These are phyloP conservation scores for Paramecium tetraurelia DNA, from an alignment of 73 alveolate species.

Conservation along the genomic window DNA sequence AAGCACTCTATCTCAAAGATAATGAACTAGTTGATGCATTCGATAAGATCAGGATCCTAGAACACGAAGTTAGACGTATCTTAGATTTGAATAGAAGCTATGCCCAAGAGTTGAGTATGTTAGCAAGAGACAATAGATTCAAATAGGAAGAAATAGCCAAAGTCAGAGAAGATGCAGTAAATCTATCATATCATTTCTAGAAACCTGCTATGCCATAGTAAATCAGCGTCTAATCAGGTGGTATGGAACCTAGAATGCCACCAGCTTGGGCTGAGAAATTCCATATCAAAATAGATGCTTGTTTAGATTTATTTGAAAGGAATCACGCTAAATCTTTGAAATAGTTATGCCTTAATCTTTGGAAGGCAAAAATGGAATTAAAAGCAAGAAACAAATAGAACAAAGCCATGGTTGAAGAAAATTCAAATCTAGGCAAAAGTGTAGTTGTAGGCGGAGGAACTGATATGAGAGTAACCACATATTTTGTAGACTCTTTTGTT, in stretches of 20 bases:
- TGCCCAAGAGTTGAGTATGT: constrained; percentile 33
- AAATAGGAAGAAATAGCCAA: constrained; percentile 27
- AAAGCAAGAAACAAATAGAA: constrained; percentile 37
- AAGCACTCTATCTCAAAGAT: constrained; percentile 35
- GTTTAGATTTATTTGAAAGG: constrained; percentile 25
- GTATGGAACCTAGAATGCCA: constrained; percentile 30
- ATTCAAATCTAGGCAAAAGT: not conserved
- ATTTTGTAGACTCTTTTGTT: not conserved
- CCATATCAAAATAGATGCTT: constrained; percentile 9
- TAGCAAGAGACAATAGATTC: constrained; percentile 45
- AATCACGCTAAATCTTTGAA: constrained; percentile 25
- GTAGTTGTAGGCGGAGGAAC: not conserved
- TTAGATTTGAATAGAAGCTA: constrained; percentile 35
- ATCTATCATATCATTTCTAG: not conserved
- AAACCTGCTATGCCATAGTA: not conserved
- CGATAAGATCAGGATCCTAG: constrained; percentile 19
- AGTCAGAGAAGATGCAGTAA: constrained; percentile 31
- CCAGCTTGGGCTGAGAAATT: constrained; percentile 24
- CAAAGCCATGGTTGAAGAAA: constrained; percentile 7
- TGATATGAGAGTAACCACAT: constrained; percentile 32
- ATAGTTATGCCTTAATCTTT: not conserved
- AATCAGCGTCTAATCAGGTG: not conserved
- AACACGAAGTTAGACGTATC: constrained; percentile 26
- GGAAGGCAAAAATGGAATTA: constrained; percentile 41
- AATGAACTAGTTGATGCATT: constrained; percentile 46